These are phyloP conservation scores for Cyphellophora attinorum DNA, from an alignment of 2,329 filamentous ascomycete genomes.

Conservation along the genomic window DNA sequence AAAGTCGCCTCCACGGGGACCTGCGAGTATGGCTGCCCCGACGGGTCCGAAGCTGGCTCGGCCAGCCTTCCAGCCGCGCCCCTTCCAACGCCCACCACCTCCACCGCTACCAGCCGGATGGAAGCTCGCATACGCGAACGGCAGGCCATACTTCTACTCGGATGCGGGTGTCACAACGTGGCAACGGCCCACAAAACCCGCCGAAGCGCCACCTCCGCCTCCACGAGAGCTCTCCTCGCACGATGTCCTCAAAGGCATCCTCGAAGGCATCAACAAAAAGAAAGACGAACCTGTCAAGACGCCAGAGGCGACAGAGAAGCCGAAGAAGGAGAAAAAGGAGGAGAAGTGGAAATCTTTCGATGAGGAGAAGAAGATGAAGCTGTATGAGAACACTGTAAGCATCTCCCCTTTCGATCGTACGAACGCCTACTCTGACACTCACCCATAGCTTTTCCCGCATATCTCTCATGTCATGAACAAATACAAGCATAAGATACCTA, in stretches of 20 bases:
- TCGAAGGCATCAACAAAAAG: conserved; percentile 69
- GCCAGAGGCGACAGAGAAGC: conserved; percentile 56
- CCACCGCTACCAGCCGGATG: conserved; percentile 69
- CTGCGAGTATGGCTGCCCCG: conserved; percentile 9
- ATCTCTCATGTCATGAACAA: conserved; percentile 81
- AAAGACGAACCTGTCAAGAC: conserved; percentile 44
- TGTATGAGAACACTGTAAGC: conserved; percentile 87
- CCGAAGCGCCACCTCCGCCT: conserved; percentile 54
- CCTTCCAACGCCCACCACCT: conserved; percentile 44
- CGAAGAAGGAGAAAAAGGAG: conserved; percentile 39
- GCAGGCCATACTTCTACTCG: conserved; percentile 78
- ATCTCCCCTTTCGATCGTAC: conserved; percentile 1
- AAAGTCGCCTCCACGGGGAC: conserved; percentile 30
- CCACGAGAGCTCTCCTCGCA: conserved; percentile 68
- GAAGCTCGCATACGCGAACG: conserved; percentile 64
- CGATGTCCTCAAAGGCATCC: conserved; percentile 54
- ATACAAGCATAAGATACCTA: conserved; percentile 77
- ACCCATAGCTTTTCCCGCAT: conserved; percentile 64
- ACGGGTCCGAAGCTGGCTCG: conserved; percentile 35
- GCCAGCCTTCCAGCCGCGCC: conserved; percentile 46
- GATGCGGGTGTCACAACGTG: conserved; percentile 70
- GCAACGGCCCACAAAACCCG: conserved; percentile 63
- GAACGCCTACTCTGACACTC: conserved; percentile 10
- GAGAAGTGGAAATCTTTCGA: conserved; percentile 43
- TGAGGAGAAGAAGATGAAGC: conserved; percentile 81